phyloP scores from a whole-genome alignment of 2,329 filamentous ascomycete genomes.

The Colletotrichum cereale region DNA sequence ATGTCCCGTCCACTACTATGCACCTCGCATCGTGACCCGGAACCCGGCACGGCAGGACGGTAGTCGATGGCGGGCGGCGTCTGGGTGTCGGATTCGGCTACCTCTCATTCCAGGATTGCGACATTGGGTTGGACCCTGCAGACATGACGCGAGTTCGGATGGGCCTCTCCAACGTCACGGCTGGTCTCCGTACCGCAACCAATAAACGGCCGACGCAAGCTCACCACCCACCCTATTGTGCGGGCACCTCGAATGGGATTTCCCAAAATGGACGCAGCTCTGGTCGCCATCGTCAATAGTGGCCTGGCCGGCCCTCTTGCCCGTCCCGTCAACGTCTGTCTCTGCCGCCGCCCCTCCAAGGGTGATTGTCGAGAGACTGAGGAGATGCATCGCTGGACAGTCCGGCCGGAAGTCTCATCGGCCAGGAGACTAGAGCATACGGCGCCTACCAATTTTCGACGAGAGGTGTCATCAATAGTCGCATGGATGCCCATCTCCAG shows the following conservation, averaged over 20 bases:
- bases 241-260: not conserved
- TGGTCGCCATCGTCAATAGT: not conserved
- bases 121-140: not conserved
- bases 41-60: constrained; percentile 22
- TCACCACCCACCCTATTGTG: not conserved
- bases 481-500: not conserved
- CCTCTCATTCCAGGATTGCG: not conserved
- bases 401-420: not conserved
- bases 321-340: not conserved
- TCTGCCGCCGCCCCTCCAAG: not conserved
- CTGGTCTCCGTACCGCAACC: not conserved
- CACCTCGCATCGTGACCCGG: constrained; percentile 10
- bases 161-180: not conserved
- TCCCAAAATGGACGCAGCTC: not conserved
- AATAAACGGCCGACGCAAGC: not conserved
- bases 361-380: not conserved
- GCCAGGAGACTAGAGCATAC: not conserved
- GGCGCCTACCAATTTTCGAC: not conserved
- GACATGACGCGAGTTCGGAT: not conserved
- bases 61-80: too few species aligned
- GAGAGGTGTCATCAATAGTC: not conserved
- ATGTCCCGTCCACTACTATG: not conserved
- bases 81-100: not conserved
- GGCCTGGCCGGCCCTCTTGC: not conserved
- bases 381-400: not conserved